A percentile compares a stretch with the other conserved stretches of the same genome.
These are phyloP conservation scores for Rhynchosporium agropyri DNA, from an alignment of 2,329 filamentous ascomycete species.

Conservation along the genomic window DNA sequence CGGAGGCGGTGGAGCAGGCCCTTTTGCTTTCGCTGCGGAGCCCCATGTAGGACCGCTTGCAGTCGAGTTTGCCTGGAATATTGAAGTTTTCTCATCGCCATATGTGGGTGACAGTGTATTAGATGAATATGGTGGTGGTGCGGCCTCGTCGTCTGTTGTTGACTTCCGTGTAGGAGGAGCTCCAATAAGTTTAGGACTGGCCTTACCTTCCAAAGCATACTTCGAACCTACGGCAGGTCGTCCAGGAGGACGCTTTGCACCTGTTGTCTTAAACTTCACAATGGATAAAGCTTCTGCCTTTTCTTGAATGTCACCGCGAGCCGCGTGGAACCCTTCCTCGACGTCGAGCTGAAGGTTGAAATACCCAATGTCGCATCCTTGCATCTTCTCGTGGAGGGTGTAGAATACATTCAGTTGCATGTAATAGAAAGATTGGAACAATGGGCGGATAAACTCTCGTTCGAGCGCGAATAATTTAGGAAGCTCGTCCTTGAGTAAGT, in stretches of 20 bases:
- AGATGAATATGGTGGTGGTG: conserved; percentile 72
- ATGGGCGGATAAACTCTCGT: conserved; percentile 89
- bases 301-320: conserved; percentile 86
- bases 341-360: conserved; percentile 91
- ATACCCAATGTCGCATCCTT: conserved; percentile 94
- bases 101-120: conserved; percentile 38
- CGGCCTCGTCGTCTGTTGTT: conserved; percentile 53
- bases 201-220: conserved; percentile 44
- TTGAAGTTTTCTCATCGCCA: conserved; percentile 33
- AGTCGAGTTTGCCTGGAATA: conserved; percentile 47
- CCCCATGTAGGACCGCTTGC: conserved; percentile 44
- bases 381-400: conserved; percentile 97
- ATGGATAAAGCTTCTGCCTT: conserved; percentile 82
- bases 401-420: conserved; percentile 99
- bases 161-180: conserved; percentile 45
- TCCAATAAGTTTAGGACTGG: conserved; percentile 37
- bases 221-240: conserved; percentile 32
- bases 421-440: conserved; percentile 99
- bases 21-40: conserved; percentile 67
- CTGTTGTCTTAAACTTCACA: conserved; percentile 88
- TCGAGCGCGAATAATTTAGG: conserved; percentile 90
- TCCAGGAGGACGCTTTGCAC: conserved; percentile 55
- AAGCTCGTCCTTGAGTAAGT: conserved; percentile 92
- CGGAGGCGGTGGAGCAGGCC: conserved; percentile 68
- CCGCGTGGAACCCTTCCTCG: conserved; percentile 86